Base-by-base conservation (phyloP, 345 rosid species). In the Streptanthus diversifolius region DNA sequence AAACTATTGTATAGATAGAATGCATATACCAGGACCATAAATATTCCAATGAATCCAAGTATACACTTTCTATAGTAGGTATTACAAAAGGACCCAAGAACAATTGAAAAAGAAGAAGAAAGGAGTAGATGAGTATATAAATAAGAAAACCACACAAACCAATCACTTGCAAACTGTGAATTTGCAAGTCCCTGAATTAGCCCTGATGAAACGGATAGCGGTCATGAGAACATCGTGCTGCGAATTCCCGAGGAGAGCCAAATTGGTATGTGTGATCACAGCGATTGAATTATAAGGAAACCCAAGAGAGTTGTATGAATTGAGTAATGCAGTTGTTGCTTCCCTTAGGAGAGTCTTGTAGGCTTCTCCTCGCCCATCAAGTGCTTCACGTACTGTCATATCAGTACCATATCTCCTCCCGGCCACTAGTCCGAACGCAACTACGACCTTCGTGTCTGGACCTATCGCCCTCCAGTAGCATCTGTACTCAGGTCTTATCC, bases 271-370 rank as follows among this genome's bases (percentile, higher is more conserved):
- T 0, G 84, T 81, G 70, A 85, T 63, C 21, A 89, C 92, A 45
- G 71, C 44, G 0, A 81, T n/a, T 1, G 90, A 15, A 54, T 74
- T 74, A 53, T 84, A 88, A 51, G 90, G 82, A 81, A 88, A 93
- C 49, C 67, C 84, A 39, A 87, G 76, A 35, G 86, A 84, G 71
- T 87, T 85, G 52, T 91, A 86, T 49, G 98, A 88, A 79, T 93
- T 91, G 52, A 93, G 90, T 33, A 93, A 91, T 8, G 95, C 87
- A 1, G 96, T 83, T 57, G 90, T 91, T 32, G 72, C 91, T 78
- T 93, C 98, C 63, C 98, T 82, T 32, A 91, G 55, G 17, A 93
- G 95, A 27, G 95, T 88, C 77, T 66, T 88, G 60, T 89, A 81
- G 2, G 91, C 85, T 63, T 91, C 96, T 49, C 91, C 93, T 80